A percentile compares a stretch with the other conserved stretches of the same genome.
Evolutionary conservation across 2,329 filamentous ascomycete genomes (phyloP).

Genomic region (Fusarium veterinarium): DNA sequence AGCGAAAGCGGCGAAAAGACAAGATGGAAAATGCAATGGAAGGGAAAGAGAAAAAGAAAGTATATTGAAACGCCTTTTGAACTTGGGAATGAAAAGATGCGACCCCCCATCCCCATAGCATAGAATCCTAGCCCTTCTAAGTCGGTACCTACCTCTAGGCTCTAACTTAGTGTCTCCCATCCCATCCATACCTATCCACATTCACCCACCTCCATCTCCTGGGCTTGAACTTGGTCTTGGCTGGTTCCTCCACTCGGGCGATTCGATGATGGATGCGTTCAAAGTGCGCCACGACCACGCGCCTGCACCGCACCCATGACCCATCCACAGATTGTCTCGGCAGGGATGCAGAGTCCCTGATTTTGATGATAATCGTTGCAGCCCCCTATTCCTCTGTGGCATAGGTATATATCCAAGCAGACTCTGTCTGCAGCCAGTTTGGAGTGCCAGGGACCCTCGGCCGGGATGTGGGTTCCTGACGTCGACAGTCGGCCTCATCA

Average conservation of each 20-base stretch:
- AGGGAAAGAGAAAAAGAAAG: conserved; percentile 2
- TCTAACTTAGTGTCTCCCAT: conserved; percentile 8
- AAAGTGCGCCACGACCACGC: conserved; percentile 36
- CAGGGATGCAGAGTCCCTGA: conserved; percentile 3
- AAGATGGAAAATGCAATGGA: conserved; percentile 9
- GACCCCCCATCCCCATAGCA: conserved; percentile 15
- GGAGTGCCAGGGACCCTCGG: background rate
- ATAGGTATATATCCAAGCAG: background rate
- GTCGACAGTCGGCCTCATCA: background rate
- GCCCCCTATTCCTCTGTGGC: conserved; percentile 3
- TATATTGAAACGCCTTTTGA: conserved; percentile 21
- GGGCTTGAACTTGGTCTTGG: background rate
- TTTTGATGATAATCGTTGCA: conserved; percentile 12
- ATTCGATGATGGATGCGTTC: conserved; percentile 29
- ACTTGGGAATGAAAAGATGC: conserved; percentile 26
- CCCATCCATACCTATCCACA: background rate
- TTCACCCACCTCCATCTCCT: conserved; percentile 1
- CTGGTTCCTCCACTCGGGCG: conserved; percentile 21
- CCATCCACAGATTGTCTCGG: conserved; percentile 4
- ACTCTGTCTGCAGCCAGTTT: background rate
- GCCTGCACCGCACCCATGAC: conserved; percentile 10
- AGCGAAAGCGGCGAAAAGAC: background rate
- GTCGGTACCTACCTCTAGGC: background rate
- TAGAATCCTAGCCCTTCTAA: background rate
- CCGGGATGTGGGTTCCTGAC: conserved; percentile 3